Base-by-base conservation (phyloP, 108 stramenopile genomes). In the Fistulifera solaris region DNA sequence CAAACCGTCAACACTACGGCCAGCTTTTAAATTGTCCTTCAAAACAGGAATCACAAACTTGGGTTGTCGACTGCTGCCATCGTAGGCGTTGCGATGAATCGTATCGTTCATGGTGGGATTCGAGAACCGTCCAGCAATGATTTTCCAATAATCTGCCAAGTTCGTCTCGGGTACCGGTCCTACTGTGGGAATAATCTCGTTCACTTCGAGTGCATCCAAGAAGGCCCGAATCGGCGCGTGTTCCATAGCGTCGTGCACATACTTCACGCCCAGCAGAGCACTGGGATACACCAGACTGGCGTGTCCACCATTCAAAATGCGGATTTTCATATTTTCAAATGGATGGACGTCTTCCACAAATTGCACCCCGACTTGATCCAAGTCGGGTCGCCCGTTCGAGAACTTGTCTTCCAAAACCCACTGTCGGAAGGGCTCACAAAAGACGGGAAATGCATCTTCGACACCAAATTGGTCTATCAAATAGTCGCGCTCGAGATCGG, bases 321-420 rank as follows among this genome's bases (percentile, higher is more conserved):
- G 67, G 25, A 78, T 59, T 57, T 78, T 78, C 68, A 75, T 75
- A 35, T 56, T 39, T 60, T 78, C 77, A 56, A 76, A 78, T 7
- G 73, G 73, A 27, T 31, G 41, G 13, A 78, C 77, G 53, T 76
- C 71, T 38, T 65, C 38, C 18, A 73, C 71, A 31, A 78, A 49
- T 31, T 65, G 54, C 18, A 71, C 69, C 15, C 74, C 71, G 10
- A 48, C 58, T 35, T 59, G 18, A 15, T 76, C 71, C 65, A 72
- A 70, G 2, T 27, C 54, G 15, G 77, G 77, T 24, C 68, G 50
- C 23, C 69, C 74, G 35, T 61, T 31, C 43, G 56, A 54, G 54
- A 76, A 78, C 18, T 69, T 55, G 71, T 76, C 71, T 59, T 78
- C 77, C 24, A 78, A 15, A 10, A 78, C 74, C 77, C 77, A 78